Evolutionary conservation across 176 grass and related monocot genomes (phyloP).

Genomic region (Luzula sylvatica): DNA sequence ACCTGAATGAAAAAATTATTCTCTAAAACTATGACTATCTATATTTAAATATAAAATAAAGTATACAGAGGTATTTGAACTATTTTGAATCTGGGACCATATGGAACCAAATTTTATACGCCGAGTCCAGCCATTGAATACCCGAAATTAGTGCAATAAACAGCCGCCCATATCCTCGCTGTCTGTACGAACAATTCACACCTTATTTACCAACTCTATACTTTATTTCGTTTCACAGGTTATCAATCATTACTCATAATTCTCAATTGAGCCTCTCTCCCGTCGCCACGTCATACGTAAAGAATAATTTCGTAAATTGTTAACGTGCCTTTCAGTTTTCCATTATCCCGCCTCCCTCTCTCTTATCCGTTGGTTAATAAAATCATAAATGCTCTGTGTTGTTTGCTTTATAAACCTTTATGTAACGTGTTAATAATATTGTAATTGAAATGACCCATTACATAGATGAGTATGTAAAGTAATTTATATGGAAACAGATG

Average conservation of each 20-base stretch:
- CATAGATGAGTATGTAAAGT: neutral
- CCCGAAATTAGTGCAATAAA: conserved; percentile 14
- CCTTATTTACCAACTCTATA: no score
- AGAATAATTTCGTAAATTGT: neutral
- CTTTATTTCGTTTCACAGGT: no score
- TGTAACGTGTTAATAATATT: neutral
- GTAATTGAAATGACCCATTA: neutral
- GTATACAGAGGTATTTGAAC: neutral
- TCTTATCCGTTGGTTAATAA: neutral
- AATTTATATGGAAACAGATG: neutral
- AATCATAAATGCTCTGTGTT: neutral
- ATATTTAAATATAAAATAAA: no score
- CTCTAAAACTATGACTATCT: no score
- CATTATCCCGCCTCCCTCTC: conserved; percentile 1
- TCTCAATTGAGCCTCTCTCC: neutral
- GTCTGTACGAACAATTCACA: neutral
- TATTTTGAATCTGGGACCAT: neutral
- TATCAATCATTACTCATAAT: no score
- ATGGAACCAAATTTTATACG: neutral
- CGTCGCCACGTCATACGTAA: neutral
- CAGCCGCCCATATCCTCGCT: conserved; percentile 6
- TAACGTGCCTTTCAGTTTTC: neutral
- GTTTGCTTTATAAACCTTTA: neutral
- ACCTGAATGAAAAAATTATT: no score
- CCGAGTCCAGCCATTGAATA: neutral